These are phyloP conservation scores for Aleurites moluccanus DNA, from an alignment of 441 rosid genomes.

Conservation along the genomic window DNA sequence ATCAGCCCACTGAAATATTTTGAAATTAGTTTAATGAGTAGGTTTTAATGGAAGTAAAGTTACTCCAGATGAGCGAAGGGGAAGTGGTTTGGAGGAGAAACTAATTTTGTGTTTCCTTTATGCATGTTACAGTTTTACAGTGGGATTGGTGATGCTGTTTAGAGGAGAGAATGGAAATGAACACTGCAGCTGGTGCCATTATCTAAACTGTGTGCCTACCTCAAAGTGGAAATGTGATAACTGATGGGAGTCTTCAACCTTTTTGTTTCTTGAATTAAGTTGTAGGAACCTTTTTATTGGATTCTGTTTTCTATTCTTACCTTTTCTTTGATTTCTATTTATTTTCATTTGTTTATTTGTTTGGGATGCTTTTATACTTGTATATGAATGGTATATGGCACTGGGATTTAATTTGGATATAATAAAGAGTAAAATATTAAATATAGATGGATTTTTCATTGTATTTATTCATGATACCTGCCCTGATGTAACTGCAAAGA, in stretches of 20 bases:
- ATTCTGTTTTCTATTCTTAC: constrained; percentile 14
- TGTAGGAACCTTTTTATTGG: constrained; percentile 1
- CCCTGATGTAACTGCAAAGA: too few species aligned
- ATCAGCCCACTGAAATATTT: neutral
- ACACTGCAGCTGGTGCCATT: constrained; percentile 85
- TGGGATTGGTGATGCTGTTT: constrained; percentile 69
- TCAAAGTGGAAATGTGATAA: constrained; percentile 74
- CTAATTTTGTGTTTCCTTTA: neutral
- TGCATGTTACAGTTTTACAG: constrained; percentile 41
- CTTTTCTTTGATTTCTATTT: constrained; percentile 20
- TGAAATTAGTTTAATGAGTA: neutral
- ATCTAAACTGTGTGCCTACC: constrained; percentile 67
- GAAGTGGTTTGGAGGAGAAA: neutral
- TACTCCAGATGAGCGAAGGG: neutral
- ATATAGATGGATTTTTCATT: neutral
- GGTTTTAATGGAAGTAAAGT: neutral
- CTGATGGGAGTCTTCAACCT: constrained; percentile 18
- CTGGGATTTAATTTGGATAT: neutral
- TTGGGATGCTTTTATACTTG: constrained; percentile 9
- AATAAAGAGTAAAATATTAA: neutral
- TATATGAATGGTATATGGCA: constrained; percentile 8
- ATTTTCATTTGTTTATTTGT: constrained; percentile 26
- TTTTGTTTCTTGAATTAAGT: neutral
- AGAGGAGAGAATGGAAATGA: constrained; percentile 68
- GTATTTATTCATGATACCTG: neutral